phyloP scores from a whole-genome alignment of 2,329 filamentous ascomycete genomes.

The Pezicula radicicola region DNA sequence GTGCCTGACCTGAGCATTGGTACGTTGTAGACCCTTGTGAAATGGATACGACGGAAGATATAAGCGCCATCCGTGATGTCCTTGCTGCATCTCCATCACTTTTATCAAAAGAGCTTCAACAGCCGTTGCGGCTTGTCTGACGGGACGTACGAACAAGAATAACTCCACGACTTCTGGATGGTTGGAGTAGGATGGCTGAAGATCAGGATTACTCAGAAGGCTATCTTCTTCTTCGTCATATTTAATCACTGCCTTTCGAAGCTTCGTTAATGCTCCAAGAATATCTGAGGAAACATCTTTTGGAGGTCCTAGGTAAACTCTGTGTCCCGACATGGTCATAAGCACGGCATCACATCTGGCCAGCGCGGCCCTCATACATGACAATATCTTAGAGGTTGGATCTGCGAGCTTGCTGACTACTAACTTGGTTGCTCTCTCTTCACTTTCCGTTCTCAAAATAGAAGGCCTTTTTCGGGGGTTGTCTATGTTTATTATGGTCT shows the following conservation, averaged over 20 bases:
- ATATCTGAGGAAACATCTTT: slow-evolving; percentile 40
- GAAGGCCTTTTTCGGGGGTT: slow-evolving; percentile 15
- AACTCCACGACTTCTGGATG: slow-evolving; percentile 48
- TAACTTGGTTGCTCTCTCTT: slow-evolving; percentile 26
- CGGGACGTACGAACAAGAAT: slow-evolving; percentile 52
- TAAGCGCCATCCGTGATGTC: slow-evolving; percentile 36
- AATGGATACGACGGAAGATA: slow-evolving; percentile 52
- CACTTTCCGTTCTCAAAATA: slow-evolving; percentile 22
- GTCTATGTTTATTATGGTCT: slow-evolving; percentile 35
- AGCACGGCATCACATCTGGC: slow-evolving; percentile 47
- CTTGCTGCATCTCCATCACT: slow-evolving; percentile 44
- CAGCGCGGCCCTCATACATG: slow-evolving; percentile 42
- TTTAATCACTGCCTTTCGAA: slow-evolving; percentile 39
- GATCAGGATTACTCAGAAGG: slow-evolving; percentile 41
- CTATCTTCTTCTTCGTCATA: slow-evolving; percentile 46
- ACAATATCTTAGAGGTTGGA: slow-evolving; percentile 44
- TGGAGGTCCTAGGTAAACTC: slow-evolving; percentile 43
- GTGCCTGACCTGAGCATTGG: slow-evolving; percentile 55
- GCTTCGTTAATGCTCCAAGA: slow-evolving; percentile 32
- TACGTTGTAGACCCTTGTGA: slow-evolving; percentile 48
- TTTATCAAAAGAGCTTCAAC: slow-evolving; percentile 45
- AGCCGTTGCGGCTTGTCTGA: slow-evolving; percentile 47
- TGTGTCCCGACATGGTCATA: slow-evolving; percentile 51
- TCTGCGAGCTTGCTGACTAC: slow-evolving; percentile 35
- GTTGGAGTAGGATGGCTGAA: slow-evolving; percentile 43